Evolutionary conservation across 2,329 filamentous ascomycete species (phyloP), one percentile per base, ranked within the genome.

Genomic region (Aaosphaeria arxii): DNA sequence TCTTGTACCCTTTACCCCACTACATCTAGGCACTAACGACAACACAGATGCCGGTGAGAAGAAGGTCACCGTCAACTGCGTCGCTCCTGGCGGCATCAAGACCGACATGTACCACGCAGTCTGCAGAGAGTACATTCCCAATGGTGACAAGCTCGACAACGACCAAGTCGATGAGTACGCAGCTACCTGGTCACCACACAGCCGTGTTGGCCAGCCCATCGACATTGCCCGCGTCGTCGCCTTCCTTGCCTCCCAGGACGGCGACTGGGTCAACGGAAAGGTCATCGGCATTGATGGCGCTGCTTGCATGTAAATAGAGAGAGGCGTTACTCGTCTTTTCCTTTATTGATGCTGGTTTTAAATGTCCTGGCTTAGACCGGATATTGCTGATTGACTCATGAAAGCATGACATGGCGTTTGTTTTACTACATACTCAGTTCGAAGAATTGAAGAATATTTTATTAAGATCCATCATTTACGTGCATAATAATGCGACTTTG

Each of bases 171-270:
- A 84, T 53, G 79, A 82, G 78, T 85, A 79, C 63, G 83, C 83
- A 40, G 75, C 77, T 52, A 82, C 78, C 51, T 85, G 83, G 82
- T 85, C 81, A 13, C 83, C 84, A 35, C 74, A 84, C 57, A 77
- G 79, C 72, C 81, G 84, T 62, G 83, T 86, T 50, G 84, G 84
- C 56, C 81, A 86, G 54, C 84, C 84, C 48, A 80, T 85, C 62
- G 84, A 87, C 64, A 82, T 87, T 65, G 84, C 84, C 53, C 80
- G 83, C 52, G 82, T 85, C 13, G 83, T 85, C 48, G 82, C 79
- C 72, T 74, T 81, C 76, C 58, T 85, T 68, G 65, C 82, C 58
- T 69, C 79, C 66, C 71, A 85, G 73, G 70, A 84, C 69, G 66
- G 81, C 66, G 74, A 85, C 62, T 78, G 64, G 77, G 71, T 79